These are phyloP conservation scores for Penicillium diatomitis DNA, from an alignment of 495 filamentous ascomycete genomes.

Conservation along the genomic window DNA sequence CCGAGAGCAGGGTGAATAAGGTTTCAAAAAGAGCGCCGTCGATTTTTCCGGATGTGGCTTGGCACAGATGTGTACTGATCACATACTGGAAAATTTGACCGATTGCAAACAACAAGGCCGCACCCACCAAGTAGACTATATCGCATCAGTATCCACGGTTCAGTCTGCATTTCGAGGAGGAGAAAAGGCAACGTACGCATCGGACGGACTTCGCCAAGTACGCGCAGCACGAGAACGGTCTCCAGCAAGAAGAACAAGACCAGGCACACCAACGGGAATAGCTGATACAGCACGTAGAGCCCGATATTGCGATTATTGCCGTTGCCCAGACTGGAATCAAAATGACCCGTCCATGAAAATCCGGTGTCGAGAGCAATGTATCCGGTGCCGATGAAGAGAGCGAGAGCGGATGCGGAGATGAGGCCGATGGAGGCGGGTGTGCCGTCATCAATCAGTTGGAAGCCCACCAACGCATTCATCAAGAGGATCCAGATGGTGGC, in stretches of 20 bases:
- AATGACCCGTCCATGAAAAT: conserved; percentile 75
- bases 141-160: neutral
- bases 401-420: conserved; percentile 55
- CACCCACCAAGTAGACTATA: conserved; percentile 63
- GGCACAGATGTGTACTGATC: conserved; percentile 81
- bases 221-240: conserved; percentile 65
- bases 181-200: conserved; percentile 53
- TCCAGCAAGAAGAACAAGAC: conserved; percentile 78
- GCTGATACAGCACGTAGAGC: conserved; percentile 89
- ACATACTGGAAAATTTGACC: conserved; percentile 96
- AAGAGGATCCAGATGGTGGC: conserved; percentile 87
- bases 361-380: conserved; percentile 95
- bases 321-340: conserved; percentile 42
- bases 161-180: neutral
- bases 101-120: conserved; percentile 74
- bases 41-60: conserved; percentile 71
- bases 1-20: conserved; percentile 76
- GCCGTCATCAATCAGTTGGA: conserved; percentile 88
- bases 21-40: conserved; percentile 92
- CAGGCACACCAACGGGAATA: conserved; percentile 82
- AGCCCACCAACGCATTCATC: conserved; percentile 87
- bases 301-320: conserved; percentile 65
- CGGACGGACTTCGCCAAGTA: conserved; percentile 78
- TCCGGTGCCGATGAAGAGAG: conserved; percentile 80
- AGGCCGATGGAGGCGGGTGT: conserved; percentile 75